phyloP scores from a whole-genome alignment of 768 basidiomycete genomes.

The Suillus spraguei region DNA sequence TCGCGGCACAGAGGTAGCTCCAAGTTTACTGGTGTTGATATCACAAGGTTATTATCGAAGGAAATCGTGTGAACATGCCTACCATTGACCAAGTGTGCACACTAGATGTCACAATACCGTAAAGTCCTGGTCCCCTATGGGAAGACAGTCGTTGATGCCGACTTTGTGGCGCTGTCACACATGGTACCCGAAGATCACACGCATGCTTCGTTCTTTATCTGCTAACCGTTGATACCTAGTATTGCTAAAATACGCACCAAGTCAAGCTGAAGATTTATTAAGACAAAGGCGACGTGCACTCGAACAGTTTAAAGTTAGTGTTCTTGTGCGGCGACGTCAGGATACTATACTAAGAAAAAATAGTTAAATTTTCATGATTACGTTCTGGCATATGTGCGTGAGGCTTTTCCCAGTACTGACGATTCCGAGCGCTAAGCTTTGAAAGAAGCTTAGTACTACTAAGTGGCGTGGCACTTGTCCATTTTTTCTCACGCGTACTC shows the following conservation, averaged over 20 bases:
- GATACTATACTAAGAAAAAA: not conserved
- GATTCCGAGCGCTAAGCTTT: not conserved
- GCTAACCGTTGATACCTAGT: not conserved
- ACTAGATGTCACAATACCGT: not conserved
- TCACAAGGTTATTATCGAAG: not conserved
- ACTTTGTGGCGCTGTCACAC: not conserved
- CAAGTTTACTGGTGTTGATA: too few relatives aligned
- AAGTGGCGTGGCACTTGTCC: too few relatives aligned
- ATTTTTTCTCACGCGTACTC: not conserved
- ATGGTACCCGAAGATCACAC: not conserved
- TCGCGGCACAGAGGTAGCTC: not conserved
- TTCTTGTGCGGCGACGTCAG: not conserved
- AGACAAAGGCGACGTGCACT: not conserved
- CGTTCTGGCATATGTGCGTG: not conserved
- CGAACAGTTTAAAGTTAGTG: not conserved
- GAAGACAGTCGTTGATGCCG: not conserved
- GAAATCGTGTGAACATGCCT: not conserved
- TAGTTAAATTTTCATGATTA: not conserved
- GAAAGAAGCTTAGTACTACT: not conserved
- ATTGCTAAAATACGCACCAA: not conserved
- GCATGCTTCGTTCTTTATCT: not conserved
- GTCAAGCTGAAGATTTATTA: not conserved
- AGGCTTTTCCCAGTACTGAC: slow-evolving; percentile 1
- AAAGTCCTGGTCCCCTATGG: not conserved
- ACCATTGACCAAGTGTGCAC: not conserved